A percentile compares a stretch with the other conserved stretches of the same genome.
Conservation (phyloP, 441 rosid species). For the Breynia disticha region DNA sequence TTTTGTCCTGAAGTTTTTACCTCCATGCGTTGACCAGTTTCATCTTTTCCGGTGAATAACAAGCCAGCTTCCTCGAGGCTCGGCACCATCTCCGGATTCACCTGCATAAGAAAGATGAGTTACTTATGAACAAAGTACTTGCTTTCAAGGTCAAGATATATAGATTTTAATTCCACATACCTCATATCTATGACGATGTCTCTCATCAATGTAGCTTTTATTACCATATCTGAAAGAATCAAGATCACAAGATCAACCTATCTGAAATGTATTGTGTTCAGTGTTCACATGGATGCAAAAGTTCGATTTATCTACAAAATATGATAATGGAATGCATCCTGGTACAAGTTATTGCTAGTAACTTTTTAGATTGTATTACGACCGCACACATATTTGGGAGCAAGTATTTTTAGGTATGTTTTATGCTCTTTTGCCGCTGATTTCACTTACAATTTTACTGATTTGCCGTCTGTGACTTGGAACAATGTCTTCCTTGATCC, state of each 20-base stretch:
- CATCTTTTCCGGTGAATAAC: constrained; percentile 78
- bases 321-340: no score
- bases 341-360: no score
- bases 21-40: constrained; percentile 85
- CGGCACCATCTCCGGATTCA: constrained; percentile 74
- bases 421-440: background rate
- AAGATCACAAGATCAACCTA: background rate
- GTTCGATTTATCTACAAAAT: no score
- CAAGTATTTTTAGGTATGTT: no score
- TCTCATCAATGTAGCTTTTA: constrained; percentile 58
- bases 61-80: constrained; percentile 70
- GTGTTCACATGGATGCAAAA: no score
- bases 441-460: constrained; percentile 64
- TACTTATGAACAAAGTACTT: background rate
- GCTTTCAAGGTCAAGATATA: background rate
- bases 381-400: no score
- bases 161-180: constrained; percentile 18
- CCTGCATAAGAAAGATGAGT: constrained; percentile 29
- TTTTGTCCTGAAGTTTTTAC: constrained; percentile 20
- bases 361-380: no score
- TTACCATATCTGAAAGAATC: constrained; percentile 50
- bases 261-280: no score
- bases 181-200: constrained; percentile 96
- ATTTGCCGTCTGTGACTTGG: constrained; percentile 51
- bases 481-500: constrained; percentile 87